These are phyloP conservation scores for Mrakia blollopis DNA, from an alignment of 768 basidiomycete genomes.

Conservation along the genomic window DNA sequence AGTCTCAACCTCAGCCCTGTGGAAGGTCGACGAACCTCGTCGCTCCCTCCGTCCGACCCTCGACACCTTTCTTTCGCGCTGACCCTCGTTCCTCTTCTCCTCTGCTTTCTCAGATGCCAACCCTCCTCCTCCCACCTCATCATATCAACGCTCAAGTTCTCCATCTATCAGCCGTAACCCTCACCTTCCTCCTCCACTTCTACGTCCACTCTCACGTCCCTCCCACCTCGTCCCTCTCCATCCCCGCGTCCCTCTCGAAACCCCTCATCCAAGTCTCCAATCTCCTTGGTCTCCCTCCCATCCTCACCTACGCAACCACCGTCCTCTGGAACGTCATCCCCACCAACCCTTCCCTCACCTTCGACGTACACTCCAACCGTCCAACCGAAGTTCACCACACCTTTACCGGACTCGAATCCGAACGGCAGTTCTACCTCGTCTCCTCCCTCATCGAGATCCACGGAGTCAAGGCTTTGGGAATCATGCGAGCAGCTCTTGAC, in stretches of 20 bases:
- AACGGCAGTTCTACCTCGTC: constrained; percentile 79
- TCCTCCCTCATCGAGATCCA: constrained; percentile 81
- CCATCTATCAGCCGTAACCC: constrained; percentile 80
- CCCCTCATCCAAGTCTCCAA: constrained; percentile 68
- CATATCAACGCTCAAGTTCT: constrained; percentile 56
- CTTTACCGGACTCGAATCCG: constrained; percentile 73
- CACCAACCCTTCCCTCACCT: constrained; percentile 34
- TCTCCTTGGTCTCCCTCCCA: constrained; percentile 72
- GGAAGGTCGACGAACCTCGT: neutral
- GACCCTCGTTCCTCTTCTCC: neutral
- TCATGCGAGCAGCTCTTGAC: constrained; percentile 82
- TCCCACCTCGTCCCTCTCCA: constrained; percentile 38
- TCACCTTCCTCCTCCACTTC: constrained; percentile 83
- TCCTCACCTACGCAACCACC: constrained; percentile 84
- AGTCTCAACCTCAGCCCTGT: too few species aligned
- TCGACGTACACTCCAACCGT: constrained; percentile 51
- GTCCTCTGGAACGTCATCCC: constrained; percentile 71
- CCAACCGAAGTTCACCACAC: constrained; percentile 43
- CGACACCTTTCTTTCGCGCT: neutral
- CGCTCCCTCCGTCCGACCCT: neutral
- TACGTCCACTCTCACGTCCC: constrained; percentile 60
- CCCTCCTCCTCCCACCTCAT: constrained; percentile 57
- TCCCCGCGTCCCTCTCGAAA: constrained; percentile 66
- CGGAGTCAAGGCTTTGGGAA: constrained; percentile 74
- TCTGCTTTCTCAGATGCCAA: constrained; percentile 56